Conservation (phyloP, 2,329 filamentous ascomycete species). For the Alternaria brassicicola region DNA sequence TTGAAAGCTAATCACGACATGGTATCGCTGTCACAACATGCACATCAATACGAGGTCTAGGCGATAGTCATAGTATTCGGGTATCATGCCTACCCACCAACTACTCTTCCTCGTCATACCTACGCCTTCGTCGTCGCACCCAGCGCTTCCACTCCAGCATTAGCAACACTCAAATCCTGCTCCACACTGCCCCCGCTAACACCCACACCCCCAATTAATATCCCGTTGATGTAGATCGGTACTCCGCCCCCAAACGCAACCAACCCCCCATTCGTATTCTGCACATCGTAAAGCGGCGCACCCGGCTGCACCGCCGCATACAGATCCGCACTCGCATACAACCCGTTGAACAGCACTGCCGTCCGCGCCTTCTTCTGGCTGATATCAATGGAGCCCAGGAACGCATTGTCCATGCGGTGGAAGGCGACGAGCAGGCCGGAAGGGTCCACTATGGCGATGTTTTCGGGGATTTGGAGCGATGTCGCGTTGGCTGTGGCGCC, state of each 20-base stretch:
- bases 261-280: slow-evolving; percentile 37
- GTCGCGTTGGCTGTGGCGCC: slow-evolving; percentile 32
- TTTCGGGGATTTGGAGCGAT: slow-evolving; percentile 30
- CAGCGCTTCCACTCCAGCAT: slow-evolving; percentile 21
- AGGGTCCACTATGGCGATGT: slow-evolving; percentile 39
- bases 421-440: slow-evolving; percentile 38
- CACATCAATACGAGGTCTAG: neutral
- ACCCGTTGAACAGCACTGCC: slow-evolving; percentile 36
- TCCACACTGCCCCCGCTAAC: slow-evolving; percentile 36
- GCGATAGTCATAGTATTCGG: neutral
- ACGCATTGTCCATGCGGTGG: slow-evolving; percentile 39
- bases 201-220: slow-evolving; percentile 37
- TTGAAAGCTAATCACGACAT: neutral
- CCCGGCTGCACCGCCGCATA: slow-evolving; percentile 26
- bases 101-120: neutral
- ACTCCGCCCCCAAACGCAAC: slow-evolving; percentile 39
- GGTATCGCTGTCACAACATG: neutral
- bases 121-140: slow-evolving; percentile 19
- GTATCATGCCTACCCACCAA: neutral
- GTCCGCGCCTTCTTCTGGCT: slow-evolving; percentile 39
- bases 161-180: slow-evolving; percentile 36
- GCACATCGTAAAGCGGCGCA: slow-evolving; percentile 27
- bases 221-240: slow-evolving; percentile 33
- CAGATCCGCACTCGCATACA: slow-evolving; percentile 18
- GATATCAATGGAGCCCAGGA: slow-evolving; percentile 36